Conservation (phyloP, 768 basidiomycete species). For the Leucosporidium creatinivorum region DNA sequence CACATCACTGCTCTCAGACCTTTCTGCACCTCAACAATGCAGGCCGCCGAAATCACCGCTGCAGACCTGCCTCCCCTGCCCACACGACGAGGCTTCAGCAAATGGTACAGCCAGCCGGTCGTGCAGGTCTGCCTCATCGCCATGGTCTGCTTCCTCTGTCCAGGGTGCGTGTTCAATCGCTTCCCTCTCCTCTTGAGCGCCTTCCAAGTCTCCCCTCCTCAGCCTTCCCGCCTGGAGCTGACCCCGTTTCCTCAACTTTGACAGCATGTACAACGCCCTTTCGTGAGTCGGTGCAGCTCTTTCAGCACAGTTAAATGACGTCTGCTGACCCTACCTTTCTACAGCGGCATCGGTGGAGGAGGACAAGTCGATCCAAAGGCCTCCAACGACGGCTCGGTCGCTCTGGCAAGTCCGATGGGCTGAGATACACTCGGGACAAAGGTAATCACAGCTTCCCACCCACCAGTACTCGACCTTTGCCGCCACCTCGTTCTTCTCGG, state of each 20-base stretch:
- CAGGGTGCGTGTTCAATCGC: background rate
- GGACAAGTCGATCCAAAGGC: constrained; percentile 63
- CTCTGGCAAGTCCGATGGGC: background rate
- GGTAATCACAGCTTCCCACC: constrained; percentile 43
- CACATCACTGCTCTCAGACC: background rate
- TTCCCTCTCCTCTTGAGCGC: background rate
- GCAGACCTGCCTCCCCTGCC: constrained; percentile 12
- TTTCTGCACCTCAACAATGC: background rate
- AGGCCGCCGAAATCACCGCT: too few species aligned
- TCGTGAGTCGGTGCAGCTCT: too few species aligned
- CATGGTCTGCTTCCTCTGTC: constrained; percentile 22
- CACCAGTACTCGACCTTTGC: constrained; percentile 63
- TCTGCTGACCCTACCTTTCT: background rate
- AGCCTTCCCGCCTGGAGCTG: background rate
- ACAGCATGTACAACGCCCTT: too few species aligned
- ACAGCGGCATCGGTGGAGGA: constrained; percentile 59
- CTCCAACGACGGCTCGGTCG: constrained; percentile 53
- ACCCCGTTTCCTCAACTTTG: too few species aligned
- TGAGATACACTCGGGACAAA: too few species aligned
- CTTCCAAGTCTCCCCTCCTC: background rate
- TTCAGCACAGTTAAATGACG: too few species aligned
- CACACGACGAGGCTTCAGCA: background rate
- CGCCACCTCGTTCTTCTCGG: constrained; percentile 56
- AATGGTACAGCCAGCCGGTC: background rate
- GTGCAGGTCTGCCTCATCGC: constrained; percentile 16